These are phyloP conservation scores for Rhizopus delemar DNA, from an alignment of 371 early-diverging fungal genomes.

Conservation along the genomic window DNA sequence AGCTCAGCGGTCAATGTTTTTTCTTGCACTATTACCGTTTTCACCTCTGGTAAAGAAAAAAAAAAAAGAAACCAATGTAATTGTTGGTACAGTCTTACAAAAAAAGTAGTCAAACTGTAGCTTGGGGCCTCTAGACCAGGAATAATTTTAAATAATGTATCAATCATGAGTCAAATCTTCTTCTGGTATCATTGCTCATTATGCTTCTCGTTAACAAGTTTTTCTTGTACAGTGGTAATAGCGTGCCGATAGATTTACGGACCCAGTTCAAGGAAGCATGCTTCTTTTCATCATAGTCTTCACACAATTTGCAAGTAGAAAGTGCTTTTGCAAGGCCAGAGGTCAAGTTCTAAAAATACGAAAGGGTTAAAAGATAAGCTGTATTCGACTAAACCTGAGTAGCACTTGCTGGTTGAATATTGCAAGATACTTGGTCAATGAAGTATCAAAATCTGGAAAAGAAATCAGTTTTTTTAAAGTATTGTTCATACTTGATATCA, in stretches of 20 bases:
- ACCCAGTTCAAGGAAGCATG: conserved; percentile 3
- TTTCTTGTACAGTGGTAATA: conserved; percentile 2
- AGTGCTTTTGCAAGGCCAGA: too few relatives aligned
- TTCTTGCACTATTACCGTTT: conserved; percentile 5
- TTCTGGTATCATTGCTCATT: conserved; percentile 1
- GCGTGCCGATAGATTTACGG: background rate
- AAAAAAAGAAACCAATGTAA: conserved; percentile 2
- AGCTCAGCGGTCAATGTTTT: background rate
- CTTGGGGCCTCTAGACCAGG: background rate
- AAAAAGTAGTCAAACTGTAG: background rate
- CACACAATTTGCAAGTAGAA: background rate
- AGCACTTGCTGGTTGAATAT: too few relatives aligned
- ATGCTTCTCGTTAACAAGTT: background rate
- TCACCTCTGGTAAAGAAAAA: conserved; percentile 1
- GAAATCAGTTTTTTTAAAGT: too few relatives aligned
- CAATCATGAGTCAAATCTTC: conserved; percentile 6
- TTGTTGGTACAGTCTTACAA: background rate
- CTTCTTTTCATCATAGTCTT: conserved; percentile 3
- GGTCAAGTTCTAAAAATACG: too few relatives aligned
- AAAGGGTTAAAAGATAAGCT: too few relatives aligned
- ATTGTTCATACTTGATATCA: too few relatives aligned
- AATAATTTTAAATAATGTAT: conserved; percentile 2
- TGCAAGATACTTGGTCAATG: too few relatives aligned
- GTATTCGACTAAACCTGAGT: too few relatives aligned
- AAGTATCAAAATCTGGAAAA: too few relatives aligned